Base-by-base conservation (phyloP, 139 green algal genomes). In the Nannochloris sp. region DNA sequence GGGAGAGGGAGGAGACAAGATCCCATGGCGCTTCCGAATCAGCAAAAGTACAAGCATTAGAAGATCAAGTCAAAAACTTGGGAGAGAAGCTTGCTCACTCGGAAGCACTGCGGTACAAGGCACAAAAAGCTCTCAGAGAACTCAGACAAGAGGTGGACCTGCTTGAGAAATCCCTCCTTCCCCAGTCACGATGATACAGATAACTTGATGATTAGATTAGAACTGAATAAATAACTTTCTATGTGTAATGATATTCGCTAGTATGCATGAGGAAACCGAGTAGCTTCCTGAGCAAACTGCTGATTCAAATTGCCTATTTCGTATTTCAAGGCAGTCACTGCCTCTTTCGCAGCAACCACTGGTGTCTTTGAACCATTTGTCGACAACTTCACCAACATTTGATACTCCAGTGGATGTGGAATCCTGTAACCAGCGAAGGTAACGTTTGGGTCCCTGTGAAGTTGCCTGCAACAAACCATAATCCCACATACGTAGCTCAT, bases 351-450 rank as follows among this genome's bases (percentile, higher is more conserved):
- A 3, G 72, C 77, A 4, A 67, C 44, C 11, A 74, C 68, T 4
- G 82, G 83, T 11, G 57, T 44, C 67, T 83, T 87, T 10, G 54
- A 57, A 4, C 75, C 82, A 12, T 70, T 88, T 27, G 85, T 91
- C 60, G 85, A 78, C 37, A 95, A 81, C 66, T 85, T 90, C 55
- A 98, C 68, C 1, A 90, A 59, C 62, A 98, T 84, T 16, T 80
- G 69, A 44, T 95, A 82, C 58, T 95, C 82, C 10, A 97, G 80
- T 2, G 92, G 92, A 72, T 98, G 92, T 0, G 92, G 92, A 46
- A 96, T 83, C 43, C 86, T 83, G 78, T 98, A 98, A 8, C 92
- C 92, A 4, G 91, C 80, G 73, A 98, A 98, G 8, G 90, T 78
- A 1, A 96, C 85, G 6, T 75, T 53, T 44, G 68, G 75, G 70